Percentiles rank a stretch among this genome's conserved stretches.
These are phyloP conservation scores for Aspergillus avenaceus DNA, from an alignment of 495 filamentous ascomycete genomes.

Conservation along the genomic window DNA sequence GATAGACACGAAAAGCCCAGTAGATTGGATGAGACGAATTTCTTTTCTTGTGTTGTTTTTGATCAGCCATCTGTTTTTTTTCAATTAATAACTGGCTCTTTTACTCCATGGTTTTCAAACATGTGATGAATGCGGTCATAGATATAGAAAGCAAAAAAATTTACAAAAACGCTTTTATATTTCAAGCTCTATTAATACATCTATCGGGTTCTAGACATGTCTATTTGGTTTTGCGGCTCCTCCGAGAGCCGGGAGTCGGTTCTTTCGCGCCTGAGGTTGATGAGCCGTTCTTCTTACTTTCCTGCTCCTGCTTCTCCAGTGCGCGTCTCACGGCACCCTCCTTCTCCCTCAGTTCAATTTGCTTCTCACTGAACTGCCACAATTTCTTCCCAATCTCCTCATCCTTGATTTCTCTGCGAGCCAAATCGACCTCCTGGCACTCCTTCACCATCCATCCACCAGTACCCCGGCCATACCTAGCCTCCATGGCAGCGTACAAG, in stretches of 20 bases:
- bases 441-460: constrained; percentile 80
- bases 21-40: constrained; percentile 41
- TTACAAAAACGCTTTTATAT: neutral
- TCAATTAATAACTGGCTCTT: neutral
- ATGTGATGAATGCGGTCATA: neutral
- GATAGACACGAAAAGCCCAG: constrained; percentile 21
- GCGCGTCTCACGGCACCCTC: constrained; percentile 65
- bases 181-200: neutral
- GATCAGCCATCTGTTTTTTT: neutral
- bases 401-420: constrained; percentile 70
- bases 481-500: constrained; percentile 80
- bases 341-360: constrained; percentile 80
- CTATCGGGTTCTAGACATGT: neutral
- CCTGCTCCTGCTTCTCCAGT: constrained; percentile 61
- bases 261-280: constrained; percentile 25
- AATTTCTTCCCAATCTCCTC: constrained; percentile 74
- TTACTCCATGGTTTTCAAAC: neutral
- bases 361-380: constrained; percentile 83
- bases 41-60: constrained; percentile 25
- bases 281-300: constrained; percentile 40
- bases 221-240: constrained; percentile 36
- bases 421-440: constrained; percentile 69
- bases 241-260: constrained; percentile 38
- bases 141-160: neutral
- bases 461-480: constrained; percentile 56